Evolutionary conservation across 2,329 filamentous ascomycete genomes (phyloP).

Genomic region (Sphaerulina vaccinii): DNA sequence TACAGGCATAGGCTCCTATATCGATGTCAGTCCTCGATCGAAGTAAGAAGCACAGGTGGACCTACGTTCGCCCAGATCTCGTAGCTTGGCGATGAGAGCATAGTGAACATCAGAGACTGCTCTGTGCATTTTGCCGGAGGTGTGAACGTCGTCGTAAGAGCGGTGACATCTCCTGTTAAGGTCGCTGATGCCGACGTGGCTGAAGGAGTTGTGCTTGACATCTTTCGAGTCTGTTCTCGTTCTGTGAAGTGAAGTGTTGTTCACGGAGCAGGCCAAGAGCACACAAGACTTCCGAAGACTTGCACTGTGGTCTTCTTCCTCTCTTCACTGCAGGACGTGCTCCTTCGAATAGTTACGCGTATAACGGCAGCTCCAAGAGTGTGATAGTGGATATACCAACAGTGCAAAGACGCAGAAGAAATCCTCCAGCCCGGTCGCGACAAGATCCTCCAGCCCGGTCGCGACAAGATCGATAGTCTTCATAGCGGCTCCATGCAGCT

Average conservation of each 20-base stretch:
- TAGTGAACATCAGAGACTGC: slow-evolving; percentile 9
- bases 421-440: no score
- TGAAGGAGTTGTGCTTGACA: neutral
- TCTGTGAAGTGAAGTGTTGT: neutral
- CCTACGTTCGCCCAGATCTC: slow-evolving; percentile 14
- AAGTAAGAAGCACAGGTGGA: no score
- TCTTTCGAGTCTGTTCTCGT: neutral
- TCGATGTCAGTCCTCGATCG: no score
- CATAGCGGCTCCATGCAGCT: neutral
- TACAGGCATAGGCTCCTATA: slow-evolving; percentile 14
- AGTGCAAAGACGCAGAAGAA: no score
- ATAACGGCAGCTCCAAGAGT: neutral
- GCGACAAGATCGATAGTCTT: neutral
- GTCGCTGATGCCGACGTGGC: neutral
- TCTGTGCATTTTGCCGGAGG: slow-evolving; percentile 18
- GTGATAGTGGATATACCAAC: neutral
- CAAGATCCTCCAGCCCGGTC: neutral
- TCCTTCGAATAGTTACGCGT: no score
- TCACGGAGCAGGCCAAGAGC: neutral
- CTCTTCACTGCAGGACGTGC: neutral
- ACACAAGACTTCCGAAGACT: neutral
- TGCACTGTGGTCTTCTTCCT: neutral
- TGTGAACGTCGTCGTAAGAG: slow-evolving; percentile 18
- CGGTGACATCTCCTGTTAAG: neutral
- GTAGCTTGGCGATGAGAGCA: slow-evolving; percentile 13